Percentiles rank a stretch among this genome's conserved stretches.
Conservation (phyloP, 192 early-diverging fungal genomes). For the Umbelopsis sp. region DNA sequence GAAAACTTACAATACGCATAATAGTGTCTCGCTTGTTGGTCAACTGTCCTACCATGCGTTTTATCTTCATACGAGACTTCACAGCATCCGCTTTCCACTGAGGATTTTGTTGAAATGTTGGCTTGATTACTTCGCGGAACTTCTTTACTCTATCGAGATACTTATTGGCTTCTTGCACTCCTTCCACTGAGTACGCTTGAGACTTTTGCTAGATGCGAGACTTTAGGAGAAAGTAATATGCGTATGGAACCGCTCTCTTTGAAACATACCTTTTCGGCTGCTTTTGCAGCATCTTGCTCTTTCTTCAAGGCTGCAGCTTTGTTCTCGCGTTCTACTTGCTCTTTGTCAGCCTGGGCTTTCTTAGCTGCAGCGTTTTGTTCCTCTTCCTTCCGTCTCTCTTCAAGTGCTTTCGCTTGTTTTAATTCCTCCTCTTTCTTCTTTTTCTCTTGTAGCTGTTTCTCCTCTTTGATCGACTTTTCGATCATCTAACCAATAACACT, state of each 20-base stretch:
- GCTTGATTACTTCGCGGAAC: constrained; percentile 44
- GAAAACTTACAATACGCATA: constrained; percentile 44
- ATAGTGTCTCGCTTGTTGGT: constrained; percentile 43
- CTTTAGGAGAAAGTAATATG: constrained; percentile 7
- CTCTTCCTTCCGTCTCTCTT: constrained; percentile 23
- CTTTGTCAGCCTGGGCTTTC: constrained; percentile 16
- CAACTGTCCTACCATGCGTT: constrained; percentile 48
- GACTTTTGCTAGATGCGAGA: constrained; percentile 9
- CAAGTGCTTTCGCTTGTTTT: constrained; percentile 30
- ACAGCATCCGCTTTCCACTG: constrained; percentile 31
- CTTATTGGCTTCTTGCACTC: constrained; percentile 36
- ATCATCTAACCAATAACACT: not conserved
- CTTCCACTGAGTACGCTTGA: constrained; percentile 22
- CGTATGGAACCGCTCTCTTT: not conserved
- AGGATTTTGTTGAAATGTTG: constrained; percentile 36
- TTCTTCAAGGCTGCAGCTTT: constrained; percentile 34
- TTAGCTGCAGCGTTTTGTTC: constrained; percentile 28
- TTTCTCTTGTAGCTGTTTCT: constrained; percentile 16
- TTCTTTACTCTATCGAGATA: constrained; percentile 28
- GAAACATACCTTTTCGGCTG: constrained; percentile 10
- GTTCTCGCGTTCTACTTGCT: constrained; percentile 15
- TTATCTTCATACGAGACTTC: constrained; percentile 38
- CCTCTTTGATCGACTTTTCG: not conserved
- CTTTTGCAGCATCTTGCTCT: constrained; percentile 14
- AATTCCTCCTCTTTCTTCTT: constrained; percentile 9